Base-by-base conservation (phyloP, 495 filamentous ascomycete genomes). In the Penicillium ucsense region DNA sequence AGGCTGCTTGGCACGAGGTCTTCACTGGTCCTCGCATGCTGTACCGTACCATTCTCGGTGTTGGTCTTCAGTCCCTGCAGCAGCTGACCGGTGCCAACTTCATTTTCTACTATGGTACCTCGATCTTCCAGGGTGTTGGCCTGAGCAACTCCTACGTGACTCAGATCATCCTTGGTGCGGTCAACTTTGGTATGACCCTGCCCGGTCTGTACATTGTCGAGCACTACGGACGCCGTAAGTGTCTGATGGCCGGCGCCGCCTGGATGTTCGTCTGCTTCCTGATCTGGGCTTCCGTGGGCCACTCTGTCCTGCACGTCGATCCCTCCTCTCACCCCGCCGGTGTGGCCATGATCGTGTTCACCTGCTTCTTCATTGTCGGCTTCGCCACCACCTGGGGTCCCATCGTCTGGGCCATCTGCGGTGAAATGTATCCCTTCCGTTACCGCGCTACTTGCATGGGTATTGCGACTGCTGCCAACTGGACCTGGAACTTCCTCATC, bases 401-500 rank as follows among this genome's bases (percentile, higher is more conserved):
- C 8, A 83, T 90, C 30, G 76, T 90, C 37, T 94, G 88, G 88
- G 76, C 81, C 29, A 80, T 87, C 46, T 81, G 83, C 40, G 82
- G 81, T 43, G 88, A 95, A 68, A 78, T 92, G 57, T 94, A 88
- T 63, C 88, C 89, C 20, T 75, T 80, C 47, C 75, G 81, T 41
- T 87, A 89, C 64, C 80, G 87, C 38, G 85, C 84, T 12, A 76
- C 79, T 31, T 81, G 77, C 54, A 89, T 89, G 75, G 85, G 82
- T 33, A 59, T 89, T 11, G 83, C 84, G 10, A 92, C 89, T 1
- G 81, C 84, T 5, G 76, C 80, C 45, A 95, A 94, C 71, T 95
- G 89, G 89, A 77, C 82, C 46, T 92, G 83, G 83, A 95, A 94
- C 65, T 95, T 91, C 73, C 63, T 91, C 53, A 81, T 92, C 56